phyloP scores from a whole-genome alignment of 2,329 filamentous ascomycete species.

The Zymoseptoria pseudotritici region DNA sequence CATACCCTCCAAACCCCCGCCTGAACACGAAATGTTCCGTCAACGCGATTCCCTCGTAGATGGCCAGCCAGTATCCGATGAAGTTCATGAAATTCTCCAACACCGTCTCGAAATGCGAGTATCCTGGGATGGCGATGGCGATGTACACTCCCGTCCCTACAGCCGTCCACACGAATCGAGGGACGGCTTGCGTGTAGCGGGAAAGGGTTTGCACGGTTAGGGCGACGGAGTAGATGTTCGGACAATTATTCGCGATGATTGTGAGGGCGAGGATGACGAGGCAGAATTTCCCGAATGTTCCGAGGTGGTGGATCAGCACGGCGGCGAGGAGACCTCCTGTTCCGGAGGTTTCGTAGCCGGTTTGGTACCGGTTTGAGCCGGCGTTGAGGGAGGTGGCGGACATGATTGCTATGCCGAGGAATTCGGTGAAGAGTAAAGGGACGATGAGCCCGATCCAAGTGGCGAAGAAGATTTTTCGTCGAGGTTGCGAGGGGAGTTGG shows the following conservation, averaged over 20 bases:
- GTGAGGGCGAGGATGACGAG: conserved; percentile 38
- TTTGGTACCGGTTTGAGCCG: conserved; percentile 47
- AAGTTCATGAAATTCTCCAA: conserved; percentile 62
- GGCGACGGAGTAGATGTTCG: conserved; percentile 55
- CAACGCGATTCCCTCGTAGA: conserved; percentile 61
- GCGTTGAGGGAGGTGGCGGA: conserved; percentile 53
- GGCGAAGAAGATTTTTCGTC: conserved; percentile 58
- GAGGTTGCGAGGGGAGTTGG: conserved; percentile 56
- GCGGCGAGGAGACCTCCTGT: conserved; percentile 62
- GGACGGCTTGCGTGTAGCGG: conserved; percentile 51
- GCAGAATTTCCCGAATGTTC: conserved; percentile 66
- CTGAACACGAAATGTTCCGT: conserved; percentile 63
- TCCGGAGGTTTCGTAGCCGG: conserved; percentile 49
- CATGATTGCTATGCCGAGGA: conserved; percentile 63
- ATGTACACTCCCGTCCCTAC: conserved; percentile 57
- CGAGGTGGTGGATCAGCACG: conserved; percentile 56
- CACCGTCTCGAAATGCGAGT: conserved; percentile 55
- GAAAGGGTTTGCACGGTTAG: conserved; percentile 61
- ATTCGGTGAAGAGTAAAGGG: conserved; percentile 65
- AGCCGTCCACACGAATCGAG: conserved; percentile 61
- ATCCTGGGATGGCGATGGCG: conserved; percentile 63
- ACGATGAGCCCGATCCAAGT: conserved; percentile 63
- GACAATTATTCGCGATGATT: conserved; percentile 41
- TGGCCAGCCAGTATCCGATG: conserved; percentile 63
- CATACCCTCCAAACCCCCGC: conserved; percentile 53